phyloP scores from a whole-genome alignment of 2,329 filamentous ascomycete species.

The Trichoderma asperellum region DNA sequence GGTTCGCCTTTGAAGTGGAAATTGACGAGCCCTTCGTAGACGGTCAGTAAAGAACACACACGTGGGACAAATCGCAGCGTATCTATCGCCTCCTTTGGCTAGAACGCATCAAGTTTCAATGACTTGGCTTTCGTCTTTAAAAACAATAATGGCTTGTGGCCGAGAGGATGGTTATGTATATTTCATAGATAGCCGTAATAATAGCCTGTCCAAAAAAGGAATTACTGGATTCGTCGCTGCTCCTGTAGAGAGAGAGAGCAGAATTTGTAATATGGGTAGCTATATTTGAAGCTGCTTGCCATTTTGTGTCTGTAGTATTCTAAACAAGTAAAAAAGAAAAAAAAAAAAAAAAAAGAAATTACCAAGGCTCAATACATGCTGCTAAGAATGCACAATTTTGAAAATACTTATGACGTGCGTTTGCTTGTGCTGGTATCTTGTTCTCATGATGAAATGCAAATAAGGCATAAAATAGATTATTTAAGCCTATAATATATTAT shows the following conservation, averaged over 20 bases:
- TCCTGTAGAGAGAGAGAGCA: too few species aligned
- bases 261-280: too few species aligned
- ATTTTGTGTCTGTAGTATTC: too few species aligned
- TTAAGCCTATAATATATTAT: background rate
- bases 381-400: background rate
- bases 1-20: background rate
- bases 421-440: background rate
- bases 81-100: background rate
- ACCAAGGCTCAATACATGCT: background rate
- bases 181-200: background rate
- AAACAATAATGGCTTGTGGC: background rate
- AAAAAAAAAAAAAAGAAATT: background rate
- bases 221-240: too few species aligned
- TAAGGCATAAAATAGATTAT: background rate
- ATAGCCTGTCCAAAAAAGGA: too few species aligned
- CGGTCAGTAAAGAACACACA: background rate
- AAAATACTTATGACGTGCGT: background rate
- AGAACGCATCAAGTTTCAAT: background rate
- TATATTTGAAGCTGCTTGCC: too few species aligned
- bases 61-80: background rate
- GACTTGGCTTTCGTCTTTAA: background rate
- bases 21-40: background rate
- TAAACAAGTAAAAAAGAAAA: too few species aligned
- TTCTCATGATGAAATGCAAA: background rate
- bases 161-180: background rate